Conservation (phyloP, 306 rosid species). For the Lagenaria siceraria region DNA sequence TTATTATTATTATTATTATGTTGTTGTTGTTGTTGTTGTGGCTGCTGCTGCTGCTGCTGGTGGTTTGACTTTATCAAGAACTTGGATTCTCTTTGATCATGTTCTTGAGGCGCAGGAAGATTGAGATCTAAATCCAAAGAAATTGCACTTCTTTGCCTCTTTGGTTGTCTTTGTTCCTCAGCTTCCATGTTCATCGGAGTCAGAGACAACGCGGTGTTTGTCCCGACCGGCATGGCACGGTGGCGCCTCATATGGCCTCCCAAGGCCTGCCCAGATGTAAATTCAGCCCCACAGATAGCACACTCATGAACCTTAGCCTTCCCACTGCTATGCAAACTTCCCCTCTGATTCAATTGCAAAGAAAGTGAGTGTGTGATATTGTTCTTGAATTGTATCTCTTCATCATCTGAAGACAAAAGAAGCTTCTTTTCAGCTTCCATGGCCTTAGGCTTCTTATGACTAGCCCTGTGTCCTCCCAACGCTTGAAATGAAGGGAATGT, state of each 20-base stretch:
- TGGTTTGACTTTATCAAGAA: slow-evolving; percentile 49
- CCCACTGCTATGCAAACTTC: slow-evolving; percentile 10
- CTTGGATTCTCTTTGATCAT: slow-evolving; percentile 60
- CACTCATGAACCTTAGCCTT: slow-evolving; percentile 69
- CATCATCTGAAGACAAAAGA: slow-evolving; percentile 15
- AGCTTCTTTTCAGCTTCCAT: slow-evolving; percentile 10
- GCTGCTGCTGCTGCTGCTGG: slow-evolving; percentile 20
- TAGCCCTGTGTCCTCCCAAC: slow-evolving; percentile 79
- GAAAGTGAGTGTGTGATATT: slow-evolving; percentile 17
- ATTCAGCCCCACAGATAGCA: slow-evolving; percentile 80
- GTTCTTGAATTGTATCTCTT: slow-evolving; percentile 4
- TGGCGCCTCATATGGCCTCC: slow-evolving; percentile 98
- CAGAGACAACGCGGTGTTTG: slow-evolving; percentile 30
- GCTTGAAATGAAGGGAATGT: slow-evolving; percentile 89
- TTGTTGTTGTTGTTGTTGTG: slow-evolving; percentile 21
- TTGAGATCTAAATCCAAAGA: slow-evolving; percentile 90
- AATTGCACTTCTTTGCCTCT: slow-evolving; percentile 36
- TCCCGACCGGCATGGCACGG: slow-evolving; percentile 31
- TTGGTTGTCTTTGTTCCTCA: slow-evolving; percentile 19
- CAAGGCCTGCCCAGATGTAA: slow-evolving; percentile 82
- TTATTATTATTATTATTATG: slow-evolving; percentile 9
- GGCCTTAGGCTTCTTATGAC: slow-evolving; percentile 72
- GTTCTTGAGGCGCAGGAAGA: slow-evolving; percentile 91
- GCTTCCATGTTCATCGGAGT: slow-evolving; percentile 37
- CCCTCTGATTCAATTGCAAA: slow-evolving; percentile 40